Conservation (phyloP, 371 early-diverging fungal species). For the Encephalitozoon intestinalis region DNA sequence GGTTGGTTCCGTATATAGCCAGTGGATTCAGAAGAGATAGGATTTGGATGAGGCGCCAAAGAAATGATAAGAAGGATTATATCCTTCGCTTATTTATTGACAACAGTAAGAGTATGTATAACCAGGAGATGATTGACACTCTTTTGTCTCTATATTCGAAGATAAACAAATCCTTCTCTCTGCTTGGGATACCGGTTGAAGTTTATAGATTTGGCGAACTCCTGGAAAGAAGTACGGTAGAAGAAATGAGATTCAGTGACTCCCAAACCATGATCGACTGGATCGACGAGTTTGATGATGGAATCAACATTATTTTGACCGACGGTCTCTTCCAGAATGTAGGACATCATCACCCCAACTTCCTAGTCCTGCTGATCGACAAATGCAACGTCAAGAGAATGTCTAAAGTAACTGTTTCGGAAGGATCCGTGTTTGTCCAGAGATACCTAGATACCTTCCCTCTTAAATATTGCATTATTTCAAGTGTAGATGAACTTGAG, state of each 20-base stretch:
- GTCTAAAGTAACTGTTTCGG: constrained; percentile 34
- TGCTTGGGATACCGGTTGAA: constrained; percentile 53
- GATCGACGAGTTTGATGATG: constrained; percentile 44
- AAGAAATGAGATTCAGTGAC: constrained; percentile 42
- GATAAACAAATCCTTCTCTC: constrained; percentile 35
- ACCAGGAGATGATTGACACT: constrained; percentile 40
- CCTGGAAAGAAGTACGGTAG: not conserved
- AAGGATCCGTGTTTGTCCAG: constrained; percentile 32
- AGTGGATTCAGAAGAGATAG: constrained; percentile 94
- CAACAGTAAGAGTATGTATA: constrained; percentile 85
- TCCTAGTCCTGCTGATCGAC: constrained; percentile 47
- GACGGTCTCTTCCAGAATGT: constrained; percentile 52
- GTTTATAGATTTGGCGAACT: constrained; percentile 52
- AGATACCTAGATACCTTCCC: constrained; percentile 50
- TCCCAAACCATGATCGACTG: constrained; percentile 38
- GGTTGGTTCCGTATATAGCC: constrained; percentile 95
- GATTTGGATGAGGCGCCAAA: constrained; percentile 95
- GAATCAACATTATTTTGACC: constrained; percentile 53
- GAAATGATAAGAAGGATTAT: constrained; percentile 88
- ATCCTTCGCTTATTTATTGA: constrained; percentile 94
- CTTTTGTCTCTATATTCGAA: constrained; percentile 29
- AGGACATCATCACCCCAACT: constrained; percentile 23
- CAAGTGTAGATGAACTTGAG: constrained; percentile 45
- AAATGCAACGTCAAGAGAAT: constrained; percentile 40
- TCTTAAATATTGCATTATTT: constrained; percentile 44